phyloP scores from a whole-genome alignment of 257 asterid genomes.

The Sherardia arvensis region DNA sequence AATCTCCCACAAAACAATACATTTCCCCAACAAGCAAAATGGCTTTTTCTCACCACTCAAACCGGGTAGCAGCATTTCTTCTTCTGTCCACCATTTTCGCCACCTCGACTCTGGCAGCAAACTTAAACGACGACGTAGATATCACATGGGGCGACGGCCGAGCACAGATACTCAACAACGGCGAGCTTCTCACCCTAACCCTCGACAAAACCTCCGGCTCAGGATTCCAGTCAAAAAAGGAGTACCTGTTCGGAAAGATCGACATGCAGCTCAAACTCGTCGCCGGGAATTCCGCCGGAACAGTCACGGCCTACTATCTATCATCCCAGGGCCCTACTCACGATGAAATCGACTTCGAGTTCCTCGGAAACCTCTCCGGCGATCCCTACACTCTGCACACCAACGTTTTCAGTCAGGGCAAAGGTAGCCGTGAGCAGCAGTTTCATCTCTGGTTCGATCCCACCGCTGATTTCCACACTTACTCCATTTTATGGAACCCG shows the following conservation, averaged over 20 bases:
- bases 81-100: background rate
- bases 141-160: conserved; percentile 10
- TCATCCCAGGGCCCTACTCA: background rate
- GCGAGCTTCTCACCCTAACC: background rate
- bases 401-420: conserved; percentile 6
- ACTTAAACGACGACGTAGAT: background rate
- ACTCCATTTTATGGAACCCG: conserved; percentile 7
- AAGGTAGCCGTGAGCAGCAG: conserved; percentile 1
- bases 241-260: conserved; percentile 1
- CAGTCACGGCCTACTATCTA: conserved; percentile 4
- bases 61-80: background rate
- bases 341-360: conserved; percentile 10
- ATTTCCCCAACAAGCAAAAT: background rate
- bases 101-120: background rate
- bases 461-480: conserved; percentile 7
- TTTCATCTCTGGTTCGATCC: conserved; percentile 8
- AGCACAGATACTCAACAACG: conserved; percentile 2
- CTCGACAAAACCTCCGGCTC: conserved; percentile 4
- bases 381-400: conserved; percentile 9
- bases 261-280: conserved; percentile 15
- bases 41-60: background rate
- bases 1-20: background rate
- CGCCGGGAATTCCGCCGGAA: conserved; percentile 13
- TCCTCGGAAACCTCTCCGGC: conserved; percentile 9
- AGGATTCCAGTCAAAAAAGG: conserved; percentile 3